phyloP scores from a whole-genome alignment of 495 filamentous ascomycete species.

The Penicillium soppii region DNA sequence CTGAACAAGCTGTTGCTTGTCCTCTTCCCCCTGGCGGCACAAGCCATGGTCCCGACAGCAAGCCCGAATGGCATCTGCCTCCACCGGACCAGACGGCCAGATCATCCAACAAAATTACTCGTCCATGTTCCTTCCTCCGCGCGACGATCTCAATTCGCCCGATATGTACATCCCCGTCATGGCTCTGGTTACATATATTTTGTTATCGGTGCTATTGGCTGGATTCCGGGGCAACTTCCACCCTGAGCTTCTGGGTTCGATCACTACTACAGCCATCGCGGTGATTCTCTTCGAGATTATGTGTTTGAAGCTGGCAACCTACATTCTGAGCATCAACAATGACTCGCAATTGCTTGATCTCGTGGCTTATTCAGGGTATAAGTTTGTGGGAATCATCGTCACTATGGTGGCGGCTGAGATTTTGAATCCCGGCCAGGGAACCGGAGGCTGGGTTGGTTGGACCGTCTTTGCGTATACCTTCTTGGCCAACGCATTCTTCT shows the following conservation, averaged over 20 bases:
- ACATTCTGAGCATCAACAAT: conserved; percentile 88
- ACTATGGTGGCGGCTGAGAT: conserved; percentile 77
- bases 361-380: conserved; percentile 95
- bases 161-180: conserved; percentile 96
- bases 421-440: conserved; percentile 72
- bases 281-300: conserved; percentile 85
- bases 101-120: conserved; percentile 58
- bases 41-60: conserved; percentile 89
- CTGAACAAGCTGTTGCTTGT: conserved; percentile 82
- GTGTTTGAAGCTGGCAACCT: conserved; percentile 85
- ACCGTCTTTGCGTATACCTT: conserved; percentile 86
- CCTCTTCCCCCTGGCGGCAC: conserved; percentile 95
- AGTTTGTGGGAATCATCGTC: conserved; percentile 94
- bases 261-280: conserved; percentile 77
- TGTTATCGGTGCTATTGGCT: conserved; percentile 83
- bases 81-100: conserved; percentile 63
- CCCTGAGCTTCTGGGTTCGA: conserved; percentile 86
- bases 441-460: conserved; percentile 87
- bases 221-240: conserved; percentile 92
- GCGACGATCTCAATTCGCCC: conserved; percentile 94
- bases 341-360: conserved; percentile 85
- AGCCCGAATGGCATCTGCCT: conserved; percentile 46
- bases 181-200: conserved; percentile 95
- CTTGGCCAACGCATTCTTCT: conserved; percentile 89
- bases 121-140: conserved; percentile 87